Conservation (phyloP, 1,139 yeast species). For the Kodamaea anthophila region DNA sequence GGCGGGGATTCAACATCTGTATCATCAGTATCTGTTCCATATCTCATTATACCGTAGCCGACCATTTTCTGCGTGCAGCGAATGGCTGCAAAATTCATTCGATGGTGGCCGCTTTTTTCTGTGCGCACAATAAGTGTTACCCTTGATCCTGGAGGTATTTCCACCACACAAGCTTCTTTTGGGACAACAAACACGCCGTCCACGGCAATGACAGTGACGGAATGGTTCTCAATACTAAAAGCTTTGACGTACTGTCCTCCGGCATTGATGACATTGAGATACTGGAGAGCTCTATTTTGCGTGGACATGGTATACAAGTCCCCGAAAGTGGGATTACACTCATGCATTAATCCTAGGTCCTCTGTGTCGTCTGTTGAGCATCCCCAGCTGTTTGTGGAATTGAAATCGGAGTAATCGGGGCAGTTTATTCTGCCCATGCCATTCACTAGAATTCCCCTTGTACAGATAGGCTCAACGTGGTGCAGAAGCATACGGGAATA, state of each 20-base stretch:
- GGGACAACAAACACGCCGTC: conserved; percentile 28
- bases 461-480: conserved; percentile 31
- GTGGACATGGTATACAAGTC: conserved; percentile 17
- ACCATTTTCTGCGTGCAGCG: conserved; percentile 27
- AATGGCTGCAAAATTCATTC: conserved; percentile 21
- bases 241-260: conserved; percentile 30
- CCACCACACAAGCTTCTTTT: conserved; percentile 16
- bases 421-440: conserved; percentile 30
- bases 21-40: too few relatives aligned
- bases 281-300: conserved; percentile 16
- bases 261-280: conserved; percentile 24
- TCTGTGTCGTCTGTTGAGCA: background rate
- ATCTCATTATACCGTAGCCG: conserved; percentile 20
- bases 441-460: conserved; percentile 25
- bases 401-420: conserved; percentile 10
- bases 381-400: conserved; percentile 1
- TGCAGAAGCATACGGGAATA: conserved; percentile 20
- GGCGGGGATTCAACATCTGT: too few relatives aligned
- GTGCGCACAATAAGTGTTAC: conserved; percentile 24
- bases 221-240: conserved; percentile 31
- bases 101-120: conserved; percentile 10
- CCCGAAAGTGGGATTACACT: conserved; percentile 15
- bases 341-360: conserved; percentile 21
- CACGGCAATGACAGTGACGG: conserved; percentile 24
- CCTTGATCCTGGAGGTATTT: conserved; percentile 26